Evolutionary conservation across 495 filamentous ascomycete species (phyloP).

Genomic region (Neurospora pannonica): DNA sequence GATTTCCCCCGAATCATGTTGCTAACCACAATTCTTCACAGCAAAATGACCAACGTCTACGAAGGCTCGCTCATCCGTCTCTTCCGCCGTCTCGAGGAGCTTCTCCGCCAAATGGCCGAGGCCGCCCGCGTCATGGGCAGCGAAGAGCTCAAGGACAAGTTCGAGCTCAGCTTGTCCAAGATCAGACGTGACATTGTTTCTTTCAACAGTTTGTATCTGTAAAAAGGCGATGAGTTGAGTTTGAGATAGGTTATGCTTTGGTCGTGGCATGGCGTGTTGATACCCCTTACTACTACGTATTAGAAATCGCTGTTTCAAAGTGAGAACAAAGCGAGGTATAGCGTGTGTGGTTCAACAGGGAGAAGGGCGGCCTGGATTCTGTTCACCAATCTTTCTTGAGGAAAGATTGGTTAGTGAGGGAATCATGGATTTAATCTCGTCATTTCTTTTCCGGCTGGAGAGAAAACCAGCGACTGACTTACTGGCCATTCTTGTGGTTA

Average conservation of each 20-base stretch:
- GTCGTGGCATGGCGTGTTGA: background rate
- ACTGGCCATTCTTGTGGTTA: background rate
- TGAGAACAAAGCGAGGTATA: no score
- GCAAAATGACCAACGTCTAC: slow-evolving; percentile 97
- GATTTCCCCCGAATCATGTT: background rate
- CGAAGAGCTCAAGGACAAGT: slow-evolving; percentile 83
- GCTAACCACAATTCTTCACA: slow-evolving; percentile 20
- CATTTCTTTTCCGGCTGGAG: background rate
- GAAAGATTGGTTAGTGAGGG: background rate
- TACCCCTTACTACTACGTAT: background rate
- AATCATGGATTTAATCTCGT: background rate
- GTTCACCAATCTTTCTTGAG: background rate
- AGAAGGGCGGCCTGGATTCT: background rate
- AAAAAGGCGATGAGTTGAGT: slow-evolving; percentile 2
- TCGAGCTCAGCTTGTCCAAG: slow-evolving; percentile 73
- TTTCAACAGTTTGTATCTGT: slow-evolving; percentile 85
- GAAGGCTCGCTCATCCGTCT: slow-evolving; percentile 93
- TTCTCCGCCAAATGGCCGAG: slow-evolving; percentile 95
- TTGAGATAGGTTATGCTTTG: background rate
- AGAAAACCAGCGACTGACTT: background rate
- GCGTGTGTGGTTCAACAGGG: background rate
- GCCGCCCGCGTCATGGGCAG: slow-evolving; percentile 96
- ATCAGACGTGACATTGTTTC: slow-evolving; percentile 87
- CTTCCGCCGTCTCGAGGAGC: slow-evolving; percentile 90
- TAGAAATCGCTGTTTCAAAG: no score